Conservation (phyloP, 768 basidiomycete genomes). For the Serendipita sp. region DNA sequence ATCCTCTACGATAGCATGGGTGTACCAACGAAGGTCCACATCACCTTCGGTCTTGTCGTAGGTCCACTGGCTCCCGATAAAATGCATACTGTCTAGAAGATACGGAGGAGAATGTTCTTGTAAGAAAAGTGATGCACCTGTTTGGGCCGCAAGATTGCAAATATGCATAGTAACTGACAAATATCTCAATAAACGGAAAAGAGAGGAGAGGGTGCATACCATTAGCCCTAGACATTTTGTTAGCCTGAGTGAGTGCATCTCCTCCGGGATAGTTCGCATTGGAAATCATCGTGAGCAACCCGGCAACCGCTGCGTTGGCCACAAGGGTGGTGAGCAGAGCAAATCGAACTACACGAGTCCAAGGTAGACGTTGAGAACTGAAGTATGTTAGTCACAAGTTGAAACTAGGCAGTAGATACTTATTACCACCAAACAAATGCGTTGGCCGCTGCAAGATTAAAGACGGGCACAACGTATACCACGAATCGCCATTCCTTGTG, state of each 20-base stretch:
- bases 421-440: constrained; percentile 44
- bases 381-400: constrained; percentile 5
- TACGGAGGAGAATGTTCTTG: constrained; percentile 49
- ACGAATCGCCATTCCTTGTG: constrained; percentile 99
- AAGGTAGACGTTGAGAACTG: too few relatives aligned
- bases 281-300: constrained; percentile 41
- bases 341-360: constrained; percentile 18
- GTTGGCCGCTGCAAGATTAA: constrained; percentile 66
- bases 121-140: constrained; percentile 78
- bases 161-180: constrained; percentile 53
- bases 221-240: constrained; percentile 23
- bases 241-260: constrained; percentile 45
- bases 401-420: constrained; percentile 17
- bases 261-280: constrained; percentile 83
- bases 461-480: constrained; percentile 64
- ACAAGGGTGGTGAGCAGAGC: constrained; percentile 31
- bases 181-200: constrained; percentile 2
- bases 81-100: constrained; percentile 13
- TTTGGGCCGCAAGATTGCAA: constrained; percentile 74
- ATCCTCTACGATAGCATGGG: constrained; percentile 7
- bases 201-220: background rate
- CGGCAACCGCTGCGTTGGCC: constrained; percentile 38
- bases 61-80: constrained; percentile 28
- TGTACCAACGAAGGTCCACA: constrained; percentile 2
- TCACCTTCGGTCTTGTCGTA: constrained; percentile 68